phyloP scores from a whole-genome alignment of 805 yeast genomes.

The Yamadazyma phyllophila region DNA sequence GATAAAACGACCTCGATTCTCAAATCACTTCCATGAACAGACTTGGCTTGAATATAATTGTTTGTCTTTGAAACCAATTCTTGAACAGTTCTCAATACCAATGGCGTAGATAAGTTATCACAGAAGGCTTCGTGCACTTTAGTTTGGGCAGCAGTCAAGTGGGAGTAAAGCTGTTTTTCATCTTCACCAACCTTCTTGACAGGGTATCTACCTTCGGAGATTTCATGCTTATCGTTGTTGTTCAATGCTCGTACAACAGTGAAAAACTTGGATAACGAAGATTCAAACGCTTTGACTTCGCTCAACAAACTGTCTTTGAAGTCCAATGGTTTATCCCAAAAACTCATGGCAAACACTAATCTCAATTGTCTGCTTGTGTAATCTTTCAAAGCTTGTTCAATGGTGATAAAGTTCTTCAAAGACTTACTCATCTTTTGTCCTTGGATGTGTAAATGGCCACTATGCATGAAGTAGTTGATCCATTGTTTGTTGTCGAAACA shows the following conservation, averaged over 20 bases:
- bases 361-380: slow-evolving; percentile 82
- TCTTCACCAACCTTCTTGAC: slow-evolving; percentile 57
- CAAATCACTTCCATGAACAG: slow-evolving; percentile 43
- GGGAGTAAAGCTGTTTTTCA: slow-evolving; percentile 57
- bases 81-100: slow-evolving; percentile 59
- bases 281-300: slow-evolving; percentile 77
- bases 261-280: slow-evolving; percentile 77
- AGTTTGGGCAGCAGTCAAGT: slow-evolving; percentile 50
- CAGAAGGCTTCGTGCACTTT: slow-evolving; percentile 77
- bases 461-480: slow-evolving; percentile 95
- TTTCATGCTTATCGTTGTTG: slow-evolving; percentile 56
- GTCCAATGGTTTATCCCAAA: slow-evolving; percentile 91
- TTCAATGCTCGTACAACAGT: slow-evolving; percentile 80
- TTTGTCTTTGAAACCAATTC: slow-evolving; percentile 73
- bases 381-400: slow-evolving; percentile 77
- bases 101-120: slow-evolving; percentile 83
- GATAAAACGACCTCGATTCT: slow-evolving; percentile 66
- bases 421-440: slow-evolving; percentile 98
- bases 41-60: slow-evolving; percentile 56
- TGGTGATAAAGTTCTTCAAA: slow-evolving; percentile 91
- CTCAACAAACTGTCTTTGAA: slow-evolving; percentile 77
- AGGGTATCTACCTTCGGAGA: slow-evolving; percentile 41
- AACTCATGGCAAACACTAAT: slow-evolving; percentile 83
- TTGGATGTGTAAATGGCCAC: slow-evolving; percentile 96
- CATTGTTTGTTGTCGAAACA: slow-evolving; percentile 86